Conservation (phyloP, 768 basidiomycete species). For the Lyophyllum shimeji region DNA sequence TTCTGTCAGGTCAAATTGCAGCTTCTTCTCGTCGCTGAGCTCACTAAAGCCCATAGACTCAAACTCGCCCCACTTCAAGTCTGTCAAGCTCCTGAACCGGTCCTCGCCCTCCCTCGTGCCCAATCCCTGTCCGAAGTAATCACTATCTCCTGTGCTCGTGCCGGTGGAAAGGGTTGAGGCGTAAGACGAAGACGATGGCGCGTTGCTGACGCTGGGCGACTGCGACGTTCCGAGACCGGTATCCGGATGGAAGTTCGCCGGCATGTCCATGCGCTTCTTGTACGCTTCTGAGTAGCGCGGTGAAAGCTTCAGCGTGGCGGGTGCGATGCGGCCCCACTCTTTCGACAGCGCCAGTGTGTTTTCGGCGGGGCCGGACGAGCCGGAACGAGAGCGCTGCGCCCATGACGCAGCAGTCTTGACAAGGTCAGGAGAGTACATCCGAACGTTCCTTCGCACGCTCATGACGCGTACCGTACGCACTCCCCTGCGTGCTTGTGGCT, state of each 20-base stretch:
- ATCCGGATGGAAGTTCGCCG: constrained; percentile 59
- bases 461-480: constrained; percentile 77
- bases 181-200: constrained; percentile 44
- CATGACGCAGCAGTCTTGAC: constrained; percentile 60
- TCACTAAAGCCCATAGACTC: constrained; percentile 79
- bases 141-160: constrained; percentile 30
- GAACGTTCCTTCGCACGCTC: constrained; percentile 74
- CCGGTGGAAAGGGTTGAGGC: constrained; percentile 31
- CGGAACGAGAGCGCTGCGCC: constrained; percentile 35
- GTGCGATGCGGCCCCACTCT: constrained; percentile 78
- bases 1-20: constrained; percentile 93
- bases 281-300: constrained; percentile 76
- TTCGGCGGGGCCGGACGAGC: constrained; percentile 23
- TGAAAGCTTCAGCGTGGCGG: constrained; percentile 54
- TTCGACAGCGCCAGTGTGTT: constrained; percentile 57
- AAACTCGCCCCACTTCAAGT: constrained; percentile 91
- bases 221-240: constrained; percentile 26
- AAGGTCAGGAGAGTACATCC: constrained; percentile 87
- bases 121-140: constrained; percentile 36
- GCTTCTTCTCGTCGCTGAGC: constrained; percentile 60
- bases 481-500: constrained; percentile 70
- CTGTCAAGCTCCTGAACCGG: constrained; percentile 77
- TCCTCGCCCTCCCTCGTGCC: constrained; percentile 53
- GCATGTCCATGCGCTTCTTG: constrained; percentile 75
- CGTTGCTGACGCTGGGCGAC: constrained; percentile 22